These are phyloP conservation scores for Albugo candida DNA, from an alignment of 352 stramenopile species.

Conservation along the genomic window DNA sequence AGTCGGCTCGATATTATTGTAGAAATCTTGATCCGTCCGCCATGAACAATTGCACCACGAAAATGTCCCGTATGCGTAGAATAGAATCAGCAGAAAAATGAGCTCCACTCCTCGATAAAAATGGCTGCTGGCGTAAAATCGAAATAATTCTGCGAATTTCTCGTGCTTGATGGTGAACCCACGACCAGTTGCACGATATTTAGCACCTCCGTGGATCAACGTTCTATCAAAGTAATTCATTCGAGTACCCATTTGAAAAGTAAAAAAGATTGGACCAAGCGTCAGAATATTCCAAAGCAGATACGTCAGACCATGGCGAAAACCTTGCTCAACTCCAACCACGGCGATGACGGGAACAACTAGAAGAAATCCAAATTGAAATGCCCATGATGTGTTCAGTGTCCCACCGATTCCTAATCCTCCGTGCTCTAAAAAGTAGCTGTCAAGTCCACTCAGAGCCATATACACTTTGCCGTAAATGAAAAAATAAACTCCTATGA, in stretches of 20 bases:
- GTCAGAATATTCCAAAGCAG: slow-evolving; percentile 91
- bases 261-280: slow-evolving; percentile 95
- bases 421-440: slow-evolving; percentile 80
- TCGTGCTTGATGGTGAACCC: slow-evolving; percentile 98
- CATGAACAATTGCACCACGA: slow-evolving; percentile 82
- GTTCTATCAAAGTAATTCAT: slow-evolving; percentile 97
- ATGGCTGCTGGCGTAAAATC: slow-evolving; percentile 96
- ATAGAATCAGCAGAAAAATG: slow-evolving; percentile 57
- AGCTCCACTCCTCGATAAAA: slow-evolving; percentile 96
- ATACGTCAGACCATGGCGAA: slow-evolving; percentile 83
- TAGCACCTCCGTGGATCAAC: slow-evolving; percentile 94
- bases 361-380: slow-evolving; percentile 90
- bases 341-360: slow-evolving; percentile 94
- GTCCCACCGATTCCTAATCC: slow-evolving; percentile 87
- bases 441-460: slow-evolving; percentile 85
- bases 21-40: slow-evolving; percentile 43
- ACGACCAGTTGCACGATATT: slow-evolving; percentile 95
- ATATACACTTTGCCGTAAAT: slow-evolving; percentile 95
- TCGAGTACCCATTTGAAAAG: slow-evolving; percentile 98
- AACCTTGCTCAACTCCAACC: slow-evolving; percentile 92
- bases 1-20: slow-evolving; percentile 49
- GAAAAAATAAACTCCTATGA: slow-evolving; percentile 94
- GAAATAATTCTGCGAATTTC: slow-evolving; percentile 92
- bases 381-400: slow-evolving; percentile 91
- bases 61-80: slow-evolving; percentile 85